Conservation (phyloP, 148 eudicot species). For the Vaccinium corymbosum region DNA sequence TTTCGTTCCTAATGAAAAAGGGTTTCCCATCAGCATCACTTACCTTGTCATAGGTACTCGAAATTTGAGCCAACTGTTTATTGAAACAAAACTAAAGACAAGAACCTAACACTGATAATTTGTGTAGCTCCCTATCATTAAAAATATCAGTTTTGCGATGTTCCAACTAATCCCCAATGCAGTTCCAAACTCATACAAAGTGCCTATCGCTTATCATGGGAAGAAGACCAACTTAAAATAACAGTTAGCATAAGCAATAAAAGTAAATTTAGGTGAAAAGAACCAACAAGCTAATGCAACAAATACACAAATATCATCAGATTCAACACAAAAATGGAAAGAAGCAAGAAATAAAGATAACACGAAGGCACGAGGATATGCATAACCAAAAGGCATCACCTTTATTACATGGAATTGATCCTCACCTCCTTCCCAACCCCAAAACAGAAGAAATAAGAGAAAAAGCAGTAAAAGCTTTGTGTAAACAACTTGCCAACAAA, state of each 20-base stretch:
- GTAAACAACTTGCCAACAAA: background rate
- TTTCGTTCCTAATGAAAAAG: background rate
- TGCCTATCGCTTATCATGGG: background rate
- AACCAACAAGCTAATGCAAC: background rate
- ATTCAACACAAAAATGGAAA: background rate
- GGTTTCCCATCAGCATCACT: background rate
- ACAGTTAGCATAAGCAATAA: background rate
- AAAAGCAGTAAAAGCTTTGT: background rate
- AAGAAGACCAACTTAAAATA: background rate
- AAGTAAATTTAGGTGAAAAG: background rate
- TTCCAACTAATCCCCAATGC: background rate
- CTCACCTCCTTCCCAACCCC: background rate
- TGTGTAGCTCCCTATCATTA: background rate
- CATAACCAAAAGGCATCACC: background rate
- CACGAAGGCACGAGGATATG: background rate
- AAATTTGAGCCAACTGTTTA: no score
- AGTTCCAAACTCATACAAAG: background rate
- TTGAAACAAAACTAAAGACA: background rate
- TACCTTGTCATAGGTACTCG: no score
- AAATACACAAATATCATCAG: background rate
- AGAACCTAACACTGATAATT: background rate
- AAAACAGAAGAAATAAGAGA: background rate
- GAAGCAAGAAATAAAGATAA: background rate
- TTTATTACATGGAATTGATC: background rate
- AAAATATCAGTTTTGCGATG: background rate